A percentile compares a stretch with the other conserved stretches of the same genome.
phyloP scores from a whole-genome alignment of 2,329 filamentous ascomycete species.

The Blastomyces parvus region DNA sequence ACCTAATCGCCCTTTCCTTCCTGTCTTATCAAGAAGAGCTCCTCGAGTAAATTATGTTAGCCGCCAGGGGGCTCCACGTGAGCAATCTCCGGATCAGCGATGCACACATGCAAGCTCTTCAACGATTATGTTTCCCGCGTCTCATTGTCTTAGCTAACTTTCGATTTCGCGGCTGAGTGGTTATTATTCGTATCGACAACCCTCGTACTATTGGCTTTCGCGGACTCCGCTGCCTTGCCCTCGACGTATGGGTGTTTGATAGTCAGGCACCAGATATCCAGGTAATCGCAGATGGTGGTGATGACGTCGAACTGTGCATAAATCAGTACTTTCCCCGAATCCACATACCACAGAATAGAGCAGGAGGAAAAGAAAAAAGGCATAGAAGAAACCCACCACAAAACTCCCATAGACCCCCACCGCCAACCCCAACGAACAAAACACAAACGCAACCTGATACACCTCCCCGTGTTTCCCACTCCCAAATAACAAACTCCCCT shows the following conservation, averaged over 20 bases:
- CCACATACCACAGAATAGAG: not conserved
- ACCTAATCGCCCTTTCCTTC: not conserved
- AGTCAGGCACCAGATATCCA: slow-evolving; percentile 96
- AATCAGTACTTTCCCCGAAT: slow-evolving; percentile 9
- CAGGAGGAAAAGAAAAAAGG: not conserved
- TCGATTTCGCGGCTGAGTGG: not conserved
- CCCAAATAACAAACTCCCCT: slow-evolving; percentile 59
- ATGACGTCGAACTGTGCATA: slow-evolving; percentile 68
- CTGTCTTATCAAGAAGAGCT: not conserved
- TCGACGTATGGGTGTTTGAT: slow-evolving; percentile 71
- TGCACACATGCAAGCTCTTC: not conserved
- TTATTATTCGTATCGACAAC: not conserved
- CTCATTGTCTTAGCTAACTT: not conserved
- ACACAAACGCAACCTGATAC: slow-evolving; percentile 90
- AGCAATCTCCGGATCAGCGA: not conserved
- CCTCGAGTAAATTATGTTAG: not conserved
- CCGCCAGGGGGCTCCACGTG: not conserved
- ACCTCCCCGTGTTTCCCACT: slow-evolving; percentile 37
- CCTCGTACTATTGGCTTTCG: not conserved
- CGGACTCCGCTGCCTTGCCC: not conserved
- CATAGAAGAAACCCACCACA: slow-evolving; percentile 46
- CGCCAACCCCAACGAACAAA: slow-evolving; percentile 72
- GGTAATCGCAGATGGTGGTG: slow-evolving; percentile 91
- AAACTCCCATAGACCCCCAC: slow-evolving; percentile 95
- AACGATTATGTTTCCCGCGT: too few relatives aligned